Conservation (phyloP, 345 rosid species). For the Camelina hispida region DNA sequence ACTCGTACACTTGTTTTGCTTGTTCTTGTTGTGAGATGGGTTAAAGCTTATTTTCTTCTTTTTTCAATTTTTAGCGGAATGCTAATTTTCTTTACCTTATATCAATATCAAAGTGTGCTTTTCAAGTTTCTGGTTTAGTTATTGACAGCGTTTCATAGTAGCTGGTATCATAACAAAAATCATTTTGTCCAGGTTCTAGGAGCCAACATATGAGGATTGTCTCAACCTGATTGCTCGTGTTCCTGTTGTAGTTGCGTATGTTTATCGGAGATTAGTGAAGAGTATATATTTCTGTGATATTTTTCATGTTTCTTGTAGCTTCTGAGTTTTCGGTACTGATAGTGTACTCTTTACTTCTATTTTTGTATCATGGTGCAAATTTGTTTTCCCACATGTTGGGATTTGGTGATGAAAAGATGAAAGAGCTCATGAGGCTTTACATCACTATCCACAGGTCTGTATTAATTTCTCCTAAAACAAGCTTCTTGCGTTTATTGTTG, state of each 20-base stretch:
- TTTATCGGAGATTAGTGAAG: constrained; percentile 66
- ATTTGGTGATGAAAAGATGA: constrained; percentile 82
- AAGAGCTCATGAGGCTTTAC: constrained; percentile 97
- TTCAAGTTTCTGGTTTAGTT: constrained; percentile 30
- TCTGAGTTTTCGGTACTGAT: constrained; percentile 8
- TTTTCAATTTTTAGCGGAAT: constrained; percentile 3
- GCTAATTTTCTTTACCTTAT: constrained; percentile 24
- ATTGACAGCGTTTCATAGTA: constrained; percentile 28
- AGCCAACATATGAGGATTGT: constrained; percentile 91
- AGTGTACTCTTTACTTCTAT: constrained; percentile 36
- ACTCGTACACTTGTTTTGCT: constrained; percentile 8
- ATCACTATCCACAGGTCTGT: constrained; percentile 90
- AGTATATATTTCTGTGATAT: background rate
- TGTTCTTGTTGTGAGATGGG: constrained; percentile 13
- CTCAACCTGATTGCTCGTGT: constrained; percentile 68
- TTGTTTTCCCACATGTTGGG: constrained; percentile 85
- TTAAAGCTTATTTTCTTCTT: background rate
- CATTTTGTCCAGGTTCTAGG: constrained; percentile 79
- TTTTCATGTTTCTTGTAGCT: constrained; percentile 8
- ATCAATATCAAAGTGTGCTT: constrained; percentile 75
- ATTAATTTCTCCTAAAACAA: constrained; percentile 4
- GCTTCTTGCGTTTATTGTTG: background rate
- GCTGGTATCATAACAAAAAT: constrained; percentile 26
- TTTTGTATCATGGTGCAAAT: constrained; percentile 89
- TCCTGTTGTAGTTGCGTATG: too few species aligned